Percentiles rank a stretch among this genome's conserved stretches.
Conservation (phyloP, 257 asterid species). For the Verbena officinalis region DNA sequence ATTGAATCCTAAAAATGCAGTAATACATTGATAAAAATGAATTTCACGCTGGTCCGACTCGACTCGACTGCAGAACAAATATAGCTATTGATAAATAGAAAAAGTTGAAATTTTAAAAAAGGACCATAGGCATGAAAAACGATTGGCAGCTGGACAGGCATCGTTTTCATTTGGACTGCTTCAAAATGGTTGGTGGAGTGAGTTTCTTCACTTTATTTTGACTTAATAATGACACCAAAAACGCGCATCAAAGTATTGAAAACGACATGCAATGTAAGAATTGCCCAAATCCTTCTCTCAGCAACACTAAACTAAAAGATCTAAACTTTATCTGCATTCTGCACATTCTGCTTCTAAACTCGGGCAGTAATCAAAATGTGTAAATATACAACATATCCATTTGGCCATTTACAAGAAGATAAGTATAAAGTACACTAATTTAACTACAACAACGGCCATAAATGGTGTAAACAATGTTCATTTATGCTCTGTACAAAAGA, state of each 20-base stretch:
- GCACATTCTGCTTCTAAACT: neutral
- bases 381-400: neutral
- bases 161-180: constrained; percentile 7
- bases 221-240: neutral
- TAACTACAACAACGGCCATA: constrained; percentile 33
- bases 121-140: too few species aligned
- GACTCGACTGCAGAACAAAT: neutral
- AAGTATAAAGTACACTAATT: constrained; percentile 29
- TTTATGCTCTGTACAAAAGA: constrained; percentile 48
- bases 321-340: neutral
- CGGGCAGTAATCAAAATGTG: neutral
- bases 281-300: too few species aligned
- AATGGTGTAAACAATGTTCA: constrained; percentile 27
- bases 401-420: too few species aligned
- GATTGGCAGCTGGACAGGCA: constrained; percentile 6
- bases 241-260: too few species aligned
- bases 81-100: too few species aligned
- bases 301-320: too few species aligned
- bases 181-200: constrained; percentile 17
- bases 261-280: too few species aligned
- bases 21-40: too few species aligned
- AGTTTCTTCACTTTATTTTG: constrained; percentile 2
- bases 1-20: too few species aligned
- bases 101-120: too few species aligned
- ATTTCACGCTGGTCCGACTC: too few species aligned